Evolutionary conservation across 352 stramenopile genomes (phyloP).

Genomic region (Globisporangium parvum): DNA sequence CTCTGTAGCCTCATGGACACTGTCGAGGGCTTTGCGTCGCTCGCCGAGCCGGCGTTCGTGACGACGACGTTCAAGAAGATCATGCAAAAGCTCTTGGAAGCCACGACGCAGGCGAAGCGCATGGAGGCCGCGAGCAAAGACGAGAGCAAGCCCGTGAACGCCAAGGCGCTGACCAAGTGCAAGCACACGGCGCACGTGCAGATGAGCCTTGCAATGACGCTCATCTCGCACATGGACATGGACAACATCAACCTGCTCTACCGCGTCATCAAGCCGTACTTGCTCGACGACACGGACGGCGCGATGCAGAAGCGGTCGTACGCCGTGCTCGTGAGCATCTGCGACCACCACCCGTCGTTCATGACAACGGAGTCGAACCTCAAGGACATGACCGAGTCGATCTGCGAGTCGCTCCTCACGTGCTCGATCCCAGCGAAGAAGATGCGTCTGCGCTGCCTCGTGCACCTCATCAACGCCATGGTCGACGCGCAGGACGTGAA

Average conservation of each 20-base stretch:
- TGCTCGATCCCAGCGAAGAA: conserved; percentile 94
- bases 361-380: conserved; percentile 74
- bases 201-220: conserved; percentile 71
- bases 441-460: conserved; percentile 91
- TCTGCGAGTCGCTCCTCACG: conserved; percentile 92
- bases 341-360: conserved; percentile 77
- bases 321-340: conserved; percentile 81
- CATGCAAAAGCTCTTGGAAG: conserved; percentile 85
- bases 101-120: conserved; percentile 73
- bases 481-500: conserved; percentile 68
- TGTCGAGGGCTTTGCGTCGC: conserved; percentile 72
- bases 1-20: conserved; percentile 52
- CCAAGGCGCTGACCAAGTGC: conserved; percentile 45
- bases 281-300: conserved; percentile 81
- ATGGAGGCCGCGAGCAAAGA: conserved; percentile 35
- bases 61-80: conserved; percentile 80
- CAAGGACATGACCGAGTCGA: conserved; percentile 89
- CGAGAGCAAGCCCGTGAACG: conserved; percentile 19
- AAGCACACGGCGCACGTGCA: conserved; percentile 65
- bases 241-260: conserved; percentile 76
- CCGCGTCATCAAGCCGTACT: conserved; percentile 84
- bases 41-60: conserved; percentile 63
- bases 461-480: conserved; percentile 74
- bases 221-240: conserved; percentile 75
- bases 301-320: conserved; percentile 89